Conservation (phyloP, 768 basidiomycete species). For the Agrocybe chaxingu region DNA sequence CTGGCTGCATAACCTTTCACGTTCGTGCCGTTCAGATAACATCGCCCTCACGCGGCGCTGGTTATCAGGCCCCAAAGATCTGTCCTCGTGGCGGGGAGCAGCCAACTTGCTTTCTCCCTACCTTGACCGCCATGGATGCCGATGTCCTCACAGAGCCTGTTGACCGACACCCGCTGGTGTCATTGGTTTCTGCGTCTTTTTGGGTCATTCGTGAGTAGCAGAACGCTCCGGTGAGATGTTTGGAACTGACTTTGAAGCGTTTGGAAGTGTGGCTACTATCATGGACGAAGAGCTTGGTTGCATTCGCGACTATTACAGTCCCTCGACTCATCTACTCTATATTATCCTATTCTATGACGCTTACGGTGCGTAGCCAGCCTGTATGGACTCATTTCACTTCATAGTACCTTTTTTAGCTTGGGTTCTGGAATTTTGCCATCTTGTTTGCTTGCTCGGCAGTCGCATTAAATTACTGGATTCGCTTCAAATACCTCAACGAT, state of each 20-base stretch:
- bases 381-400: neutral
- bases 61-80: neutral
- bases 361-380: constrained; percentile 54
- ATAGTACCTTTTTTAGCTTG: constrained; percentile 50
- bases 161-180: constrained; percentile 67
- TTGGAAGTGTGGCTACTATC: constrained; percentile 75
- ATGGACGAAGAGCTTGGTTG: constrained; percentile 70
- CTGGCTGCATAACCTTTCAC: neutral
- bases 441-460: constrained; percentile 67
- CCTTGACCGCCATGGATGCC: constrained; percentile 28
- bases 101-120: neutral
- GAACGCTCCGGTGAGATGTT: neutral
- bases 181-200: constrained; percentile 76
- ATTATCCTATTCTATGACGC: constrained; percentile 85
- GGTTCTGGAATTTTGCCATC: constrained; percentile 87
- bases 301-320: constrained; percentile 79
- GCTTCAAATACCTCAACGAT: constrained; percentile 74
- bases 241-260: neutral
- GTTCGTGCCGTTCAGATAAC: constrained; percentile 8
- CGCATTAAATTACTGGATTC: constrained; percentile 80
- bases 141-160: constrained; percentile 30
- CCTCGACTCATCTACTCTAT: constrained; percentile 76
- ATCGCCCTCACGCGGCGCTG: neutral
- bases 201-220: constrained; percentile 73
- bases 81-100: neutral